A percentile compares a stretch with the other conserved stretches of the same genome.
Conservation (phyloP, 345 rosid species). For the Brassica napus region Da-Ae NC_063438.1:3939501-3940000, state of each 20-base stretch:
- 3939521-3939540: background rate
- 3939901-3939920: slow-evolving; percentile 85
- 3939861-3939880: slow-evolving; percentile 94
- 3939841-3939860: slow-evolving; percentile 91
- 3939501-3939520: background rate
- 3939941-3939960: slow-evolving; percentile 73
- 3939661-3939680: slow-evolving; percentile 70
- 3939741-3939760: slow-evolving; percentile 77
- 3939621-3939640: background rate
- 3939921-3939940: slow-evolving; percentile 45
- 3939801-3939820: background rate
- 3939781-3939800: background rate
- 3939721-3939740: slow-evolving; percentile 83
- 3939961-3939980: slow-evolving; percentile 77
- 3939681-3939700: slow-evolving; percentile 67
- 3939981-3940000: slow-evolving; percentile 5
- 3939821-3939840: slow-evolving; percentile 32
- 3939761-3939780: slow-evolving; percentile 11
- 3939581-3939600: too few species aligned
- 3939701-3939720: slow-evolving; percentile 91
- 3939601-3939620: background rate
- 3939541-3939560: background rate
- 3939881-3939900: slow-evolving; percentile 83
- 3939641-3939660: slow-evolving; percentile 71
- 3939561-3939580: too few species aligned